phyloP scores from a whole-genome alignment of 768 basidiomycete species.

The Podaxis rugospora region DNA sequence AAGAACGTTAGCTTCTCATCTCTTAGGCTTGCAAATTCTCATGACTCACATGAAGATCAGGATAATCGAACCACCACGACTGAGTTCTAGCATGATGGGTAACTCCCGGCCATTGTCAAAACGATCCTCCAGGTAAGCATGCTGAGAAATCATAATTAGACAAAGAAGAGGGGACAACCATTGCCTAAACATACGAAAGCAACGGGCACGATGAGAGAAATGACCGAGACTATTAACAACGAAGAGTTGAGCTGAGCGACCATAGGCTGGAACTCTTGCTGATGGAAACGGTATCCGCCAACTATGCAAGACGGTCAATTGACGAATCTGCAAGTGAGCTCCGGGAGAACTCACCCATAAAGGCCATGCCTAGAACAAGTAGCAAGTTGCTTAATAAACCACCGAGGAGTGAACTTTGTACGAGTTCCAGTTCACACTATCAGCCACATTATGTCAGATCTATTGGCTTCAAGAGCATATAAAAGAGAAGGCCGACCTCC shows the following conservation, averaged over 20 bases:
- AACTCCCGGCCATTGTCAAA: slow-evolving; percentile 33
- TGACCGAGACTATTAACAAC: slow-evolving; percentile 64
- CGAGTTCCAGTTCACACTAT: slow-evolving; percentile 48
- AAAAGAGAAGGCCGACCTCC: slow-evolving; percentile 18
- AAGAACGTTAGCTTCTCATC: background rate
- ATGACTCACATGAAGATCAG: slow-evolving; percentile 37
- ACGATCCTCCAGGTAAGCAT: slow-evolving; percentile 30
- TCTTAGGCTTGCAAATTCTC: background rate
- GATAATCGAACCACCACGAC: slow-evolving; percentile 44
- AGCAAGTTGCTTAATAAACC: slow-evolving; percentile 65
- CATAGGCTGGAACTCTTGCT: slow-evolving; percentile 50
- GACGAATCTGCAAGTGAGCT: background rate
- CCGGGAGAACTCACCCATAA: slow-evolving; percentile 76
- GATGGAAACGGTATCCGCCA: slow-evolving; percentile 44
- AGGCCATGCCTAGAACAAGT: slow-evolving; percentile 78
- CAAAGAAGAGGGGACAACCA: slow-evolving; percentile 16
- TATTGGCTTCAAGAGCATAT: background rate
- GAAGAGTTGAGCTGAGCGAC: slow-evolving; percentile 64
- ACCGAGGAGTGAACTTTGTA: slow-evolving; percentile 48
- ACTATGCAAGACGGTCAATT: slow-evolving; percentile 20
- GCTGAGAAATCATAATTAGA: slow-evolving; percentile 18
- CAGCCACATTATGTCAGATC: slow-evolving; percentile 16
- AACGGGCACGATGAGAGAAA: slow-evolving; percentile 62
- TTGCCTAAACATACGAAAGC: slow-evolving; percentile 40
- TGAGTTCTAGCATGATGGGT: slow-evolving; percentile 37